Conservation (phyloP, 495 filamentous ascomycete genomes). For the Xylaria scruposa region DNA sequence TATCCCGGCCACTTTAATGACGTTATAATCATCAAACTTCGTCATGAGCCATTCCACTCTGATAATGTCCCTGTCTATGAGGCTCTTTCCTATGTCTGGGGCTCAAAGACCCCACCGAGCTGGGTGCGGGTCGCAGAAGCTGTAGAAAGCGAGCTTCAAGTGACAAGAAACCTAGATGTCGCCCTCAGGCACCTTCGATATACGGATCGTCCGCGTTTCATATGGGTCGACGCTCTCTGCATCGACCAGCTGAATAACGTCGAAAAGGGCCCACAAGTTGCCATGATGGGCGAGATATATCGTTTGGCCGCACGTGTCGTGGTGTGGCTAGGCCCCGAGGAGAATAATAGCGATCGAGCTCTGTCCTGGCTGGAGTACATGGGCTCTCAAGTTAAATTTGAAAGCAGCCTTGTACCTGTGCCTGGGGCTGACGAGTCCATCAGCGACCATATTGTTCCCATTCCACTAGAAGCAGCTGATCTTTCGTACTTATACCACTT, state of each 20-base stretch:
- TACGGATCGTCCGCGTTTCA: neutral
- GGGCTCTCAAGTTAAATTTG: slow-evolving; percentile 1
- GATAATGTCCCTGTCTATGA: neutral
- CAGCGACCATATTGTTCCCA: neutral
- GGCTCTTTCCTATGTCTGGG: neutral
- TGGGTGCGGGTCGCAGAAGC: neutral
- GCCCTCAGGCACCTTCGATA: neutral
- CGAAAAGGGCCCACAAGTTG: neutral
- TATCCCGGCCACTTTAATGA: neutral
- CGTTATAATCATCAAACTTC: neutral
- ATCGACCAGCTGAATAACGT: neutral
- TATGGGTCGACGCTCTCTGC: neutral
- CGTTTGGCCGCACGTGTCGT: neutral
- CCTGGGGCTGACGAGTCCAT: neutral
- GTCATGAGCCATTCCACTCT: neutral
- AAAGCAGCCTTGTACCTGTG: neutral
- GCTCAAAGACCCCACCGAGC: neutral
- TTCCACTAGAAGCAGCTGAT: neutral
- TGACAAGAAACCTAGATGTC: neutral
- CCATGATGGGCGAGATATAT: slow-evolving; percentile 3
- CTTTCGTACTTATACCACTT: neutral
- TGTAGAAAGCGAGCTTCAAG: neutral
- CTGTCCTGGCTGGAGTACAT: neutral
- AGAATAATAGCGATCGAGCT: neutral
- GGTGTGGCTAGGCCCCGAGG: neutral